phyloP scores from a whole-genome alignment of 768 basidiomycete species.

The Fomitopsis pulvina region DNA sequence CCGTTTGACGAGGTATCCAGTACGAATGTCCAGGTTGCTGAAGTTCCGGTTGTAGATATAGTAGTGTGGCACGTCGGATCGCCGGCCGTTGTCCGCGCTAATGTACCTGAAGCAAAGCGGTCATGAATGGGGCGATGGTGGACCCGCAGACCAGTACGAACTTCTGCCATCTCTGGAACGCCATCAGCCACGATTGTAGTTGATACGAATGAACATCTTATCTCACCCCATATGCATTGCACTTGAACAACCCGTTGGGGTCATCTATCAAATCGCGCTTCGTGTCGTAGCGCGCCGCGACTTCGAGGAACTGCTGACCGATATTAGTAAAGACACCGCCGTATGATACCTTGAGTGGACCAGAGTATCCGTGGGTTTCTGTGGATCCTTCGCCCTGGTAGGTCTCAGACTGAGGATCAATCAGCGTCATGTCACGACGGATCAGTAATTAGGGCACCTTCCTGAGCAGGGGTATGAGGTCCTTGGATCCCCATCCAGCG shows the following conservation, averaged over 20 bases:
- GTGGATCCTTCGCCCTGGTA: conserved; percentile 25
- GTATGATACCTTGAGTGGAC: conserved; percentile 36
- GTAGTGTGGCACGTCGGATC: conserved; percentile 48
- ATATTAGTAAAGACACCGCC: conserved; percentile 19
- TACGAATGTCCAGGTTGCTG: conserved; percentile 23
- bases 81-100: conserved; percentile 41
- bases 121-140: neutral
- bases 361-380: conserved; percentile 36
- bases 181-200: neutral
- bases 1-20: conserved; percentile 30
- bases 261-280: conserved; percentile 13
- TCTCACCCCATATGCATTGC: conserved; percentile 23
- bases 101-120: conserved; percentile 50
- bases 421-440: conserved; percentile 2
- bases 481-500: conserved; percentile 53
- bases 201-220: neutral
- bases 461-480: conserved; percentile 51
- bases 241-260: conserved; percentile 18
- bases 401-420: conserved; percentile 30
- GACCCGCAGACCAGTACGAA: conserved; percentile 20
- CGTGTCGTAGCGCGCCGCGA: conserved; percentile 17
- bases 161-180: conserved; percentile 46
- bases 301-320: conserved; percentile 22
- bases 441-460: conserved; percentile 33
- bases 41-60: conserved; percentile 29